phyloP scores from a whole-genome alignment of 495 filamentous ascomycete species.

The Elasticomyces elasticus region DNA sequence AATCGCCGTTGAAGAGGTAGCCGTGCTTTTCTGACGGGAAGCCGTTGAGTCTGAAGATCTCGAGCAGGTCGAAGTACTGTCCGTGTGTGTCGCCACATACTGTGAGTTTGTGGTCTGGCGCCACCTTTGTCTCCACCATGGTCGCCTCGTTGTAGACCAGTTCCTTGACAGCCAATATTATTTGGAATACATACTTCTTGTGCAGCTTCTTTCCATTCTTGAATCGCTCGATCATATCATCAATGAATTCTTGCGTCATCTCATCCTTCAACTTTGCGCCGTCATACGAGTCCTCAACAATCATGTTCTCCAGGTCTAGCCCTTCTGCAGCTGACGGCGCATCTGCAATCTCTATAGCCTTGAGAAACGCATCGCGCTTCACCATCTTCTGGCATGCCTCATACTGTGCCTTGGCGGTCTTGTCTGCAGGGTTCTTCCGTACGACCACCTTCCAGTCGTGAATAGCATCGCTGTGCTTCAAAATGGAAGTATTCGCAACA shows the following conservation, averaged over 20 bases:
- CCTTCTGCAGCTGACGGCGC: conserved; percentile 84
- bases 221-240: conserved; percentile 93
- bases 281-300: conserved; percentile 75
- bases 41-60: conserved; percentile 90
- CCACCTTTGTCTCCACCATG: conserved; percentile 89
- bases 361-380: conserved; percentile 78
- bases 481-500: conserved; percentile 78
- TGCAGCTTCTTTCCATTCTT: conserved; percentile 91
- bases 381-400: conserved; percentile 90
- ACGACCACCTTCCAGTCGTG: conserved; percentile 89
- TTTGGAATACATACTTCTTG: conserved; percentile 95
- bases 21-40: conserved; percentile 70
- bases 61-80: conserved; percentile 96
- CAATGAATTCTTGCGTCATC: conserved; percentile 94
- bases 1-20: conserved; percentile 98
- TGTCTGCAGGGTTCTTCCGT: conserved; percentile 74
- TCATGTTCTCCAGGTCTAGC: conserved; percentile 75
- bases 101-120: conserved; percentile 66
- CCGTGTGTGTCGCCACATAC: conserved; percentile 98
- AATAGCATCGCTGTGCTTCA: conserved; percentile 75
- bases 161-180: conserved; percentile 78
- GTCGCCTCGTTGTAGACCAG: conserved; percentile 87
- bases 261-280: conserved; percentile 64
- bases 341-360: conserved; percentile 88
- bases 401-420: conserved; percentile 80